Base-by-base conservation (phyloP, 176 grass and related monocot genomes). In the Miscanthus lutarioriparius region DNA sequence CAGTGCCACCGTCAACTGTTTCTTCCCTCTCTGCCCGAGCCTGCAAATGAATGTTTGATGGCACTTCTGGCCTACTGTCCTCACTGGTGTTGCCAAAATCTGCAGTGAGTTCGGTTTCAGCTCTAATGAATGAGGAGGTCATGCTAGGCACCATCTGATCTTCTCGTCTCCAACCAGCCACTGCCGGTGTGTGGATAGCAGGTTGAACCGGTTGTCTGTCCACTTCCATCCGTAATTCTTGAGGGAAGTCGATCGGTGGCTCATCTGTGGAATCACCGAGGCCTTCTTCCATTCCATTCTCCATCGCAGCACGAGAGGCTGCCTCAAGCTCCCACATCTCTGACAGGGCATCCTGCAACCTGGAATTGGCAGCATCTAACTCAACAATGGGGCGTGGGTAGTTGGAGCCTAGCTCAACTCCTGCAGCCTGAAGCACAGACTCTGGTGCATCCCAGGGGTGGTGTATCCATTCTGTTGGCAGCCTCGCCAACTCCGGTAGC, bases 71-170 rank as follows among this genome's bases (percentile, higher is more conserved):
- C 81, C 93, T 88, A 66, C 83, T 90, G 44, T 84, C 86, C 64
- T 80, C 72, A 25, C 83, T 86, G 84, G 81, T 43, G 67, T 87
- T 85, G 15, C 84, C 90, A 70, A 92, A 89, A 89, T 86, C 90
- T 7, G 70, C 83, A 12, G 91, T 94, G 48, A 94, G 83, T 78
- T 92, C 96, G 26, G 94, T 92, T 47, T 87, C 89, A 43, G 85
- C 81, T 83, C 96, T 87, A 64, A 92, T 8, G 17, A 96, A 80
- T n/a, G 96, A 99, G 20, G 93, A 94, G 66, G 93, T 99, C 68
- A 99, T 92, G 86, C 89, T 94, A 49, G 96, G 96, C 36, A 99
- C 96, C 93, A 94, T 96, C 87, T 99, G 96, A 75, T 99, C 96
- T 63, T 79, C 9, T 51, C 87, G 89, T 77, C 93, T 79, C 81